Percentiles rank a stretch among this genome's conserved stretches.
These are phyloP conservation scores for Trypanosoma melophagium DNA, from an alignment of 208 protist genomes.

Conservation along the genomic window DNA sequence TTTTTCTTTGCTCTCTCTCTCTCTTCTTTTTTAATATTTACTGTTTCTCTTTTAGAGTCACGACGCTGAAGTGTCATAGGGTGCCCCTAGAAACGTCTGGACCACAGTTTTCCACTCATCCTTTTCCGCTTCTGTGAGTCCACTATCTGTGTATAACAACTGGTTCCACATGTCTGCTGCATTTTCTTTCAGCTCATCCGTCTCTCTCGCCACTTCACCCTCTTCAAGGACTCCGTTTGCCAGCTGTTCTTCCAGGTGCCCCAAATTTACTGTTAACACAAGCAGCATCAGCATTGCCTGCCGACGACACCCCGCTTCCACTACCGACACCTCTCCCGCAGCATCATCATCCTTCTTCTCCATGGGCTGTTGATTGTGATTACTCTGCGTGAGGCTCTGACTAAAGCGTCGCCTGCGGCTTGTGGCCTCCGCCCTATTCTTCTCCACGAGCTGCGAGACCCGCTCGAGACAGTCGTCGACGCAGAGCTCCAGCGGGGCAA, in stretches of 20 bases:
- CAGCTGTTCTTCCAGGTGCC: slow-evolving; percentile 41
- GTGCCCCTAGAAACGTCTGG: slow-evolving; percentile 49
- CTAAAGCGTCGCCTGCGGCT: too few relatives aligned
- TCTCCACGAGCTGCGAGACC: slow-evolving; percentile 30
- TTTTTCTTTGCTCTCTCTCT: background rate
- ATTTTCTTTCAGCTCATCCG: slow-evolving; percentile 59
- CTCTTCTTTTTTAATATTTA: background rate
- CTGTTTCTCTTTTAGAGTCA: background rate
- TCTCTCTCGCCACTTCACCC: slow-evolving; percentile 26
- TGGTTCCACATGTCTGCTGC: slow-evolving; percentile 52
- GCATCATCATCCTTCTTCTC: slow-evolving; percentile 7
- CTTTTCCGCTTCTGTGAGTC: slow-evolving; percentile 46
- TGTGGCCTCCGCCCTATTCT: too few relatives aligned
- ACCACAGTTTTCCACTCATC: slow-evolving; percentile 55
- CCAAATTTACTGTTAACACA: slow-evolving; percentile 60
- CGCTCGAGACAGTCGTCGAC: slow-evolving; percentile 51
- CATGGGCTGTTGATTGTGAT: too few relatives aligned
- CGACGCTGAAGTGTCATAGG: slow-evolving; percentile 38
- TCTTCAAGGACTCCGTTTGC: slow-evolving; percentile 30
- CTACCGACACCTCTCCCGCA: slow-evolving; percentile 1
- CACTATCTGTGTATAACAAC: slow-evolving; percentile 38
- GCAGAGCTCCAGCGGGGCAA: slow-evolving; percentile 47
- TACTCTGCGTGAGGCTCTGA: too few relatives aligned
- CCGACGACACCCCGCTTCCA: slow-evolving; percentile 20
- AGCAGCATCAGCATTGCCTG: slow-evolving; percentile 63